Evolutionary conservation across 176 grass and related monocot genomes (phyloP).

Genomic region (Oryza punctata): DNA sequence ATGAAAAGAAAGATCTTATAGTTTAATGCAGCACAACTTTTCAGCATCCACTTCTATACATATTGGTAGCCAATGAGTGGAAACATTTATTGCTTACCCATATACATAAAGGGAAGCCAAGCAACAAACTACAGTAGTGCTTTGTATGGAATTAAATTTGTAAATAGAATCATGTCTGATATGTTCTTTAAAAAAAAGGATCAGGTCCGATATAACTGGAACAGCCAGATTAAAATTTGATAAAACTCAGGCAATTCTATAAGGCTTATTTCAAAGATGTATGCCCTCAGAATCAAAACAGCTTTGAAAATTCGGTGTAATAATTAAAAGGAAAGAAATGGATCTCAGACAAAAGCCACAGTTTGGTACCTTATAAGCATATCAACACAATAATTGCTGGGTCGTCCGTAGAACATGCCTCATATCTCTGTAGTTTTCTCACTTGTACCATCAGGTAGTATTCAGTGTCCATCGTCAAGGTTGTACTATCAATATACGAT

Average conservation of each 20-base stretch:
- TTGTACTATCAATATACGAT: slow-evolving; percentile 1
- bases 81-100: background rate
- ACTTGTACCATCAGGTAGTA: background rate
- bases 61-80: slow-evolving; percentile 8
- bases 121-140: background rate
- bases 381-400: background rate
- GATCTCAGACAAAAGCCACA: background rate
- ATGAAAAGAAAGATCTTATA: slow-evolving; percentile 28
- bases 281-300: background rate
- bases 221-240: background rate
- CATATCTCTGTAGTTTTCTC: background rate
- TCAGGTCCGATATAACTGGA: background rate
- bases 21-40: slow-evolving; percentile 26
- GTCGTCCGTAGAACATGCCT: background rate
- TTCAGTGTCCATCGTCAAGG: background rate
- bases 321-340: slow-evolving; percentile 1
- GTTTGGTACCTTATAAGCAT: slow-evolving; percentile 16
- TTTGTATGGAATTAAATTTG: background rate
- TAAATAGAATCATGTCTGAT: background rate
- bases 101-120: background rate
- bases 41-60: slow-evolving; percentile 19
- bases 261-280: background rate
- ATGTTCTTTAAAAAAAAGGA: too few species aligned
- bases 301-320: background rate
- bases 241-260: background rate